A percentile compares a stretch with the other conserved stretches of the same genome.
Evolutionary conservation across 495 filamentous ascomycete species (phyloP).

Genomic region (Aspergillus campestris): DNA sequence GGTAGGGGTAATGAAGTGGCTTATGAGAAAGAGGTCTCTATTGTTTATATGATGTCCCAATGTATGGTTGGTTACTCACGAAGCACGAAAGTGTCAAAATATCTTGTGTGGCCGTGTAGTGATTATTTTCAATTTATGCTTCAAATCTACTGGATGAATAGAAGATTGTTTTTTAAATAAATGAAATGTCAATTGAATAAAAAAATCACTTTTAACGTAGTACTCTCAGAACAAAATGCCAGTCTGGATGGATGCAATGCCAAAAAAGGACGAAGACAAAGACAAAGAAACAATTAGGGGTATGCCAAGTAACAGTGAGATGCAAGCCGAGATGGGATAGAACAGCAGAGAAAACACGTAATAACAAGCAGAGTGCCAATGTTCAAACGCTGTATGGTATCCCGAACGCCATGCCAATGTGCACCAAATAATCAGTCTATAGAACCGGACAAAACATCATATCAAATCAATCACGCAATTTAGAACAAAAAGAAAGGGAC

Average conservation of each 20-base stretch:
- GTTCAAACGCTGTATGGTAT: background rate
- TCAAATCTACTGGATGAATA: background rate
- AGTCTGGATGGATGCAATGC: background rate
- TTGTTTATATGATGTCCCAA: no score
- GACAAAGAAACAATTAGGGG: background rate
- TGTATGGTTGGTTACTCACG: no score
- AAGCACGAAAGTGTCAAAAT: no score
- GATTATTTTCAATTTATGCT: no score
- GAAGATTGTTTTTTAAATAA: no score
- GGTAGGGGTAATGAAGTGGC: no score
- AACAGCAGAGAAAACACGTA: background rate
- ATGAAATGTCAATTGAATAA: background rate
- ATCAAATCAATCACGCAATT: background rate
- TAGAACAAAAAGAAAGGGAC: background rate
- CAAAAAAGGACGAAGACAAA: background rate
- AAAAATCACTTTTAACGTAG: background rate
- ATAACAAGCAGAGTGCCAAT: no score
- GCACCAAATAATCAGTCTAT: no score
- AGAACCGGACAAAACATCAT: background rate
- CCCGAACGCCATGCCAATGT: background rate
- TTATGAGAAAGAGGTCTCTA: no score
- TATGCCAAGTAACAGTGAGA: background rate
- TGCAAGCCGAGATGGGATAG: background rate
- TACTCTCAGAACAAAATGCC: background rate
- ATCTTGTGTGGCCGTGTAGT: no score